These are phyloP conservation scores for Cercospora brassicicola DNA, from an alignment of 2,329 filamentous ascomycete species.

Conservation along the genomic window DNA sequence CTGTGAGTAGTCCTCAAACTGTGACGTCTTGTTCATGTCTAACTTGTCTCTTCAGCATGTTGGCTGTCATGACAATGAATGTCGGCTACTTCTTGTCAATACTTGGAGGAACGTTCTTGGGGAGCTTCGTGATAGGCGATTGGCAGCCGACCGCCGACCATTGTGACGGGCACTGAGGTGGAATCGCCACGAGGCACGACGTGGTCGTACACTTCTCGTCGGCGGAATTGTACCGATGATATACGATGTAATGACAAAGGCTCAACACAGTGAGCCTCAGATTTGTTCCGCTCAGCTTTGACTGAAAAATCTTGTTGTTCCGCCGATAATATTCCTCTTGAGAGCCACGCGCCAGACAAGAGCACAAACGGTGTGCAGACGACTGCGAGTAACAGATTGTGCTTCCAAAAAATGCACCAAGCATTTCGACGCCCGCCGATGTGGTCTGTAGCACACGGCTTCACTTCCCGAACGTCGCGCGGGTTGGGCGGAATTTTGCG, in stretches of 20 bases:
- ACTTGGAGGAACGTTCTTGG: slow-evolving; percentile 72
- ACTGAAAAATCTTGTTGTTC: no score
- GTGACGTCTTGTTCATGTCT: background rate
- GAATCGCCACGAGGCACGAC: background rate
- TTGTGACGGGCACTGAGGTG: slow-evolving; percentile 25
- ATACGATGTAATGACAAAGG: background rate
- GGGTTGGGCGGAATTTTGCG: no score
- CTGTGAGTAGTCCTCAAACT: slow-evolving; percentile 63
- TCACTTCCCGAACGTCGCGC: no score
- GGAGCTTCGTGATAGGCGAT: slow-evolving; percentile 45
- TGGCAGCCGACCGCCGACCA: slow-evolving; percentile 26
- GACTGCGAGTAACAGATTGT: no score
- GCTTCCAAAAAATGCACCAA: no score
- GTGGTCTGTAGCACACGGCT: no score
- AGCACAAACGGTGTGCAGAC: no score
- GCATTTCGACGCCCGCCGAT: no score
- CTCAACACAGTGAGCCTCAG: no score
- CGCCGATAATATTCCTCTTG: no score
- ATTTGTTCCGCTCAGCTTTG: no score
- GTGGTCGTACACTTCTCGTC: background rate
- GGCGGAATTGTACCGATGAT: background rate
- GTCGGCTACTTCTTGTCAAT: slow-evolving; percentile 78
- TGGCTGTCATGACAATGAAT: slow-evolving; percentile 86
- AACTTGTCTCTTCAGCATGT: slow-evolving; percentile 61
- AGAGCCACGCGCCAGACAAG: no score